Evolutionary conservation across 2,329 filamentous ascomycete genomes (phyloP), one percentile per base, ranked within the genome.

Genomic region (Trichoderma polysporum): DNA sequence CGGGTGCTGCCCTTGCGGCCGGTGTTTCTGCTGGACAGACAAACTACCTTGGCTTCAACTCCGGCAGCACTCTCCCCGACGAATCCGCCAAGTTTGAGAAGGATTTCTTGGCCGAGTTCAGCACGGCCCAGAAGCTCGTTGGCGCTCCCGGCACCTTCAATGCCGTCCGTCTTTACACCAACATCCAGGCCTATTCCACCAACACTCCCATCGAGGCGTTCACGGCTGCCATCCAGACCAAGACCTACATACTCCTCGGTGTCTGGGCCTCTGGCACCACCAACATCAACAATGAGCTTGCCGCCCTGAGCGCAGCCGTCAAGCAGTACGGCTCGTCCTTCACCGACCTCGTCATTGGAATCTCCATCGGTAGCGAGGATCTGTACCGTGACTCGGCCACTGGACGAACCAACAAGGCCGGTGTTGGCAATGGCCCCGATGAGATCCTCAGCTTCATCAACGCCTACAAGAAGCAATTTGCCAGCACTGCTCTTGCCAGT

Each of bases 191-290:
- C 74, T 81, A 86, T 78, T 82, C 89, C 74, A 85, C 91, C 81
- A 85, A 86, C 72, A 90, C 94, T 78, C 93, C 93, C 61, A 83
- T 97, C 75, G 82, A 92, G 82, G 93, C 93, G 49, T 87, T 94
- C 80, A 91, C 92, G 80, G 89, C 89, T 39, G 88, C 89, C 72
- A 81, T 89, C 53, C 79, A 82, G 68, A 88, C 86, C 69, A 81
- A 87, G 50, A 88, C 86, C 19, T 79, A 84, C 70, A 79, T 91
- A 52, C 85, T 91, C 39, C 86, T 89, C 60, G 88, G 89, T 69
- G 80, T 90, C 73, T 91, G 89, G 89, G 77, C 84, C 57, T 85
- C 84, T 19, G 85, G 85, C 71, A 80, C 80, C 52, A 76, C 77
- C 64, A 85, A 82, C 76, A 90, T 85, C 75, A 78, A 83, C 70